Evolutionary conservation across 1,284 basidiomycete genomes (phyloP), one percentile per base, ranked within the genome.

Genomic region (Moesziomyces antarcticus): DNA sequence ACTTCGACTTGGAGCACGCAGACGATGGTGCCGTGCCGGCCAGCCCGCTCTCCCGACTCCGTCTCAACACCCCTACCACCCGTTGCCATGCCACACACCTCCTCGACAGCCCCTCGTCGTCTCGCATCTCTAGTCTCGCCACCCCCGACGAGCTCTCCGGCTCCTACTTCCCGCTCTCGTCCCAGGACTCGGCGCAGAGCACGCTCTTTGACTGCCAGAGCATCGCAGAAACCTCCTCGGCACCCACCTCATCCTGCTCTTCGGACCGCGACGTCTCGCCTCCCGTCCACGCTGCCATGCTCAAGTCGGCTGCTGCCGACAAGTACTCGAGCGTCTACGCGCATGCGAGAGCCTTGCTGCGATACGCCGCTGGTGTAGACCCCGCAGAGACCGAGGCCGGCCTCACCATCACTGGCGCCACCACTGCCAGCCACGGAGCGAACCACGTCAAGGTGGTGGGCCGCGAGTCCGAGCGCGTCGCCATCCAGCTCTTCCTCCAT

Each of bases 291-390:
- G 14, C 50, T 20, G 53, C 46, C 3, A 37, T 60, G 20, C 55
- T 68, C 50, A 49, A 59, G n/a, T 43, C 59, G 7, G 22, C 56
- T 16, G 18, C n/a, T 25, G 41, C 35, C 25, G 60, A 73, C 35
- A 57, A 53, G 24, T 79, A 65, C 56, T 62, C 79, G 33, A 81
- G 84, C 72, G 65, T 85, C 25, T 85, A 84, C 58, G 80, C 82
- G 0, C 83, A 84, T 55, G 85, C 85, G n/a, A 68, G 82, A 18
- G 68, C 83, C 1, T 59, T 85, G 6, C 78, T 85, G 33, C 80
- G 83, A 27, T 82, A 68, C 64, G 78, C 56, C 45, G 77, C 73
- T 13, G 69, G 50, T 25, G 75, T 60, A 27, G 71, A 62, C 40
- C 60, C 60, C n/a, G 51, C 74, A 44, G 67, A 65, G 48, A 73